Conservation (phyloP, 116 monocot genomes). For the Zostera marina region DNA sequence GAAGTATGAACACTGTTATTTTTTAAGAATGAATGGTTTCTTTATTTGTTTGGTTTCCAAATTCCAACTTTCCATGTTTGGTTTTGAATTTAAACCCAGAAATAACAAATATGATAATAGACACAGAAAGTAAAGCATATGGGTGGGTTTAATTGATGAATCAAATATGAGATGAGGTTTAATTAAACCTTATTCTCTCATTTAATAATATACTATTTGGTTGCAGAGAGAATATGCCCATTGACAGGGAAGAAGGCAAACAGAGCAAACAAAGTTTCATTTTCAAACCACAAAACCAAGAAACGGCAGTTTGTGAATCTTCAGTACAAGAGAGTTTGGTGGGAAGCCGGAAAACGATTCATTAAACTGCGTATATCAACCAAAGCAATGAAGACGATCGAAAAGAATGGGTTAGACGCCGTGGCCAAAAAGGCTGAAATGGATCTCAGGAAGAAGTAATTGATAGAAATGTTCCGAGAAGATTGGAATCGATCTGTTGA, state of each 20-base stretch:
- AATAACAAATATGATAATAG: too few species aligned
- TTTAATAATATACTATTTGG: too few species aligned
- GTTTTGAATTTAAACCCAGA: too few species aligned
- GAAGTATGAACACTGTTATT: too few species aligned
- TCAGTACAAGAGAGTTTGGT: constrained; percentile 98
- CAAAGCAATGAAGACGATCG: constrained; percentile 83
- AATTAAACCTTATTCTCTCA: too few species aligned
- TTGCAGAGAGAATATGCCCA: constrained; percentile 58
- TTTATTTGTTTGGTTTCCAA: too few species aligned
- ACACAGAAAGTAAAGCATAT: too few species aligned
- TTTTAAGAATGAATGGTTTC: too few species aligned
- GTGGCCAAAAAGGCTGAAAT: constrained; percentile 94
- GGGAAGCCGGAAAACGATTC: constrained; percentile 82
- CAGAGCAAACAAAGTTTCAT: constrained; percentile 76
- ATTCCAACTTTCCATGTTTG: too few species aligned
- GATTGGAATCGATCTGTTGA: not conserved
- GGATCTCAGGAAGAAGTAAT: constrained; percentile 68
- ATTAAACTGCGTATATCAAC: constrained; percentile 88
- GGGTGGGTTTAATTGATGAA: too few species aligned
- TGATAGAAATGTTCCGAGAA: too few species aligned
- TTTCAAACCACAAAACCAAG: constrained; percentile 94
- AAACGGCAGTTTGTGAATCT: constrained; percentile 80
- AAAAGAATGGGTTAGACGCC: constrained; percentile 91
- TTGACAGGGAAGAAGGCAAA: constrained; percentile 97
- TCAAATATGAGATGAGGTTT: too few species aligned